Evolutionary conservation across 2,329 filamentous ascomycete genomes (phyloP), one percentile per base, ranked within the genome.

Genomic region (Penicillium hesseltinei): DNA sequence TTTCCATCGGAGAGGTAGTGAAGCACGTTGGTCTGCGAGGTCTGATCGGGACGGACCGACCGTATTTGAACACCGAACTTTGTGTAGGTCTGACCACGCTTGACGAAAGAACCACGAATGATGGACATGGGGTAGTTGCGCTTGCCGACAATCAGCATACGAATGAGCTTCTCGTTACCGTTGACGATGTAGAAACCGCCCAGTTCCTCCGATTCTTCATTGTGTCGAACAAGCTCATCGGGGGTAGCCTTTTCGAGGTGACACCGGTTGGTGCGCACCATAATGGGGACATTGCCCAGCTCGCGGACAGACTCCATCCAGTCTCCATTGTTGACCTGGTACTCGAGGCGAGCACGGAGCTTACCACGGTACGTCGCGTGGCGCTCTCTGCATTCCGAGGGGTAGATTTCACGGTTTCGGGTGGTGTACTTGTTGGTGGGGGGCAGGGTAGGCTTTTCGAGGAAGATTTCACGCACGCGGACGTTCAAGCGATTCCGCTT

Each of bases 101-200:
- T 92, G 62, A 85, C 84, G 78, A 97, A 99, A 65, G 92, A 96
- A 48, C 89, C 88, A 71, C 94, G 90, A 66, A 91, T 85, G 73
- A 97, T 97, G 46, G 93, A 93, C 85, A 97, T 90, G 50, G 94
- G 93, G 71, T 91, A 97, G 75, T 99, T 99, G 70, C 94, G 84
- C 75, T 91, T 86, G 72, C 92, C 91, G 61, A 97, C 85, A 62
- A 96, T 88, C 61, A 99, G 82, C 80, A 97, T 87, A 71, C 94
- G 91, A 67, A 97, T 92, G 57, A 97, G 85, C 79, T 97, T 97
- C 75, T 99, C 94, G 70, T 92, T 96, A 63, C 94, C 94, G 73
- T 99, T 99, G 69, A 99, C 90, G 68, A 99, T 87, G 71, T 97
- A 99, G 75, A 97, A 99, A 44, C 94, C 94, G 38, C 94, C 94